Base-by-base conservation (phyloP, 208 protist species). In the Crithidia brevicula region DNA sequence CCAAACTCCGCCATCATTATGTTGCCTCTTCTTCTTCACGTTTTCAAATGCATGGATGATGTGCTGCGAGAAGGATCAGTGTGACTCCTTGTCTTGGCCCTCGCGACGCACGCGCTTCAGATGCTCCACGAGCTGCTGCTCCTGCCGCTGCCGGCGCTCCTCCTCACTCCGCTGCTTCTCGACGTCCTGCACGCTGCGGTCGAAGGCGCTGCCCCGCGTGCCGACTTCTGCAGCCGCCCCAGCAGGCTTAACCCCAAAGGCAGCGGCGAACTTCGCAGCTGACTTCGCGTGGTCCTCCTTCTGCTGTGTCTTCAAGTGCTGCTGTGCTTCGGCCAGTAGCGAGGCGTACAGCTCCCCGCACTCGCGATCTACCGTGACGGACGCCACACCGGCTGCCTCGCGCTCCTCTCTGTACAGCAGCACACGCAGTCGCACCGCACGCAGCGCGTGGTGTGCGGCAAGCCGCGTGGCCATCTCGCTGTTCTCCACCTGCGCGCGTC, bases 361-460 rank as follows among this genome's bases (percentile, higher is more conserved):
- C 77, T 96, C 91, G 8, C 88, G 79, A 11, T 85, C 77, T 0
- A 94, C 66, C 16, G 81, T 79, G 31, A 68, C 76, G 4, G 25
- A 47, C 9, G 81, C 82, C 11, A 90, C 66, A 20, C 86, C 88
- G 4, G 45, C 63, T 3, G 69, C 75, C 33, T 66, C 42, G 6
- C 87, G 84, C 66, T 93, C 84, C 71, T 91, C 83, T n/a, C 81
- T 74, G 79, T 96, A 94, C 8, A 87, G 64, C 5, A 84, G 30
- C 16, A 93, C 82, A 27, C 81, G 67, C 22, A 96, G 77, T 18
- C 78, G 70, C 28, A 92, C 84, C 3, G 38, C 69, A 0, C 91
- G 91, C 30, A 90, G 60, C 0, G 80, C 75, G 23, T 74, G 72
- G 74, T 96, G 91, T 0, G 72, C 62, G 42, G 66, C 67, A 9